A percentile compares a stretch with the other conserved stretches of the same genome.
These are phyloP conservation scores for Paxillus rubicundulus DNA, from an alignment of 768 basidiomycete genomes.

Conservation along the genomic window DNA sequence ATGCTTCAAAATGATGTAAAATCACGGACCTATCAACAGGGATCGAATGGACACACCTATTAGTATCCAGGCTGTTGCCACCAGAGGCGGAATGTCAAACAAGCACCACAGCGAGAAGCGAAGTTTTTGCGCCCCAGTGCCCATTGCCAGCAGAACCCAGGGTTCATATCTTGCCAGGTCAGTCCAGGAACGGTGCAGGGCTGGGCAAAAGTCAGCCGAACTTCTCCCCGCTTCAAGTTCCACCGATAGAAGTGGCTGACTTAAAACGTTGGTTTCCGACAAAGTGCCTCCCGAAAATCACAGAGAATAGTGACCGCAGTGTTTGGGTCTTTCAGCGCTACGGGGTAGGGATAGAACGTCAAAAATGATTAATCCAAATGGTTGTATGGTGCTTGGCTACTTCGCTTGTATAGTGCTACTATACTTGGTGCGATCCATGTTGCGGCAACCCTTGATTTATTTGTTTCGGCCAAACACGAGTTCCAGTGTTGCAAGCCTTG, in stretches of 20 bases:
- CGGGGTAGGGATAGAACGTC: too few relatives aligned
- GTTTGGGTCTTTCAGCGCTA: too few relatives aligned
- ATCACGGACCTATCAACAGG: constrained; percentile 4
- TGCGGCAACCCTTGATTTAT: constrained; percentile 10
- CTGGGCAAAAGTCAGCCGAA: not conserved
- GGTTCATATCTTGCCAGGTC: not conserved
- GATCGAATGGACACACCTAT: constrained; percentile 8
- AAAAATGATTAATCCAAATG: too few relatives aligned
- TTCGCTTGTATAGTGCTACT: too few relatives aligned
- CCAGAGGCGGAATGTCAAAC: not conserved
- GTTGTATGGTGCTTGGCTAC: too few relatives aligned
- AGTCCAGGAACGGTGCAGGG: not conserved
- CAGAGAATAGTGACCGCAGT: not conserved
- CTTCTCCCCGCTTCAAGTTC: not conserved
- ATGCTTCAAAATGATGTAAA: constrained; percentile 12
- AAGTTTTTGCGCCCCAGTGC: not conserved
- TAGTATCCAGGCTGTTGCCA: not conserved
- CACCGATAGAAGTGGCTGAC: not conserved
- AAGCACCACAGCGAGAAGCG: not conserved
- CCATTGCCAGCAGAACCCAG: not conserved
- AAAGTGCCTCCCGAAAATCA: not conserved
- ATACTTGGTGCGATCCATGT: not conserved
- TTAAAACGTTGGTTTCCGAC: not conserved
- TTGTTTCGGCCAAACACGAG: constrained; percentile 31
- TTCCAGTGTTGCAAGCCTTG: constrained; percentile 23